phyloP scores from a whole-genome alignment of 129 eudicot species.

The Helianthus tuberosus region DNA sequence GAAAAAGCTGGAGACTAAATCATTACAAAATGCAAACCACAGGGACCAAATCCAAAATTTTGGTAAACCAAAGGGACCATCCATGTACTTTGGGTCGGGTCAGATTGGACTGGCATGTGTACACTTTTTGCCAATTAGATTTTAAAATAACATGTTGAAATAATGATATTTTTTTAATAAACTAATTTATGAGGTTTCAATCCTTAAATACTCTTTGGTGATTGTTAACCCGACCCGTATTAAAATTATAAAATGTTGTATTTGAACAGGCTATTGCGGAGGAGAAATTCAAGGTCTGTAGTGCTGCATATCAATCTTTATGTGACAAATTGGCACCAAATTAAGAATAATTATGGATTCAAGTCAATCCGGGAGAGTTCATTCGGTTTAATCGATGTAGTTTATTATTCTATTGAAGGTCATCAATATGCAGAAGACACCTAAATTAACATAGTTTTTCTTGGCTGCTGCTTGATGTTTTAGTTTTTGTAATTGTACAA shows the following conservation, averaged over 20 bases:
- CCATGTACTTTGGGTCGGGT: background rate
- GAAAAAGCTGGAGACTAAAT: too few relatives aligned
- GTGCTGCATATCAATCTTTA: conserved; percentile 77
- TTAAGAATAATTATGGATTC: conserved; percentile 18
- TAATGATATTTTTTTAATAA: background rate
- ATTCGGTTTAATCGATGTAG: background rate
- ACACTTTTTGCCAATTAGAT: background rate
- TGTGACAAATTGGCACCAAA: conserved; percentile 59
- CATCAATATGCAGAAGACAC: background rate
- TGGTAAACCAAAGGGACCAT: too few relatives aligned
- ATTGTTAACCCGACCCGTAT: background rate
- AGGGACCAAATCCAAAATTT: too few relatives aligned
- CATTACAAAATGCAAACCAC: too few relatives aligned
- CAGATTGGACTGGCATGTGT: too few relatives aligned
- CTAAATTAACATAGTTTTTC: background rate
- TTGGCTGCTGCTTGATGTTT: conserved; percentile 15
- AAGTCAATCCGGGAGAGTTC: background rate
- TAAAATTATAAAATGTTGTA: conserved; percentile 13
- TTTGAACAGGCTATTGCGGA: conserved; percentile 62
- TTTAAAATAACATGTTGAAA: background rate
- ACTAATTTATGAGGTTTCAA: background rate
- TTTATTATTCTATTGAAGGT: conserved; percentile 2
- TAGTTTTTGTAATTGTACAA: conserved; percentile 16
- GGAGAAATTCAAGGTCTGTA: conserved; percentile 83
- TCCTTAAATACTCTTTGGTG: background rate